phyloP scores from a whole-genome alignment of 169 alveolate genomes.

The Cryptosporidium ryanae region DNA sequence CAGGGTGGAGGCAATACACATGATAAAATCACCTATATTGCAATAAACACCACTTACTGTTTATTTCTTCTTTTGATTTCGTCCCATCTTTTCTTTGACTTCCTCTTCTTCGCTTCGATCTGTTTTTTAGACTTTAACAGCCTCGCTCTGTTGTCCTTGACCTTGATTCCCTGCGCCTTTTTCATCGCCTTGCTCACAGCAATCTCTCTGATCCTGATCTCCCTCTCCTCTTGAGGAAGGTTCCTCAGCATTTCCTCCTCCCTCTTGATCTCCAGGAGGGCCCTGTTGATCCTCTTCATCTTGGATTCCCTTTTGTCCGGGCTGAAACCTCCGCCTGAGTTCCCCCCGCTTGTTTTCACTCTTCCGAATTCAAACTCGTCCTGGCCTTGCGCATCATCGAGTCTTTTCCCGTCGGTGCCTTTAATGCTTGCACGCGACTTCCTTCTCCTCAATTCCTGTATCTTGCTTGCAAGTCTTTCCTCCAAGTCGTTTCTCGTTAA shows the following conservation, averaged over 20 bases:
- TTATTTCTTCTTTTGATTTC: slow-evolving; percentile 21
- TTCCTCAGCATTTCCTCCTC: slow-evolving; percentile 23
- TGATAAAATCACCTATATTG: neutral
- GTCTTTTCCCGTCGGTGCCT: neutral
- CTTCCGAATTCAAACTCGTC: slow-evolving; percentile 33
- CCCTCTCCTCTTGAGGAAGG: slow-evolving; percentile 30
- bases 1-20: neutral
- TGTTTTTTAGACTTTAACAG: slow-evolving; percentile 28
- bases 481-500: slow-evolving; percentile 53
- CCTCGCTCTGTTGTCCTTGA: slow-evolving; percentile 28
- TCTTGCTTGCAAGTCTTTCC: slow-evolving; percentile 36
- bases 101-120: slow-evolving; percentile 40
- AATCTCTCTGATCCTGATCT: slow-evolving; percentile 16
- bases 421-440: neutral
- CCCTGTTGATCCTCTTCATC: slow-evolving; percentile 31
- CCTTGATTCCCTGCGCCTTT: slow-evolving; percentile 57
- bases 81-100: slow-evolving; percentile 59
- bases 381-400: neutral
- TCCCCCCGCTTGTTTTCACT: neutral
- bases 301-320: slow-evolving; percentile 43
- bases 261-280: slow-evolving; percentile 4
- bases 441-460: slow-evolving; percentile 20
- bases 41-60: neutral
- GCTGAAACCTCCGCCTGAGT: neutral
- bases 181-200: slow-evolving; percentile 62